Conservation (phyloP, 148 eudicot species). For the Selenicereus undatus region DNA sequence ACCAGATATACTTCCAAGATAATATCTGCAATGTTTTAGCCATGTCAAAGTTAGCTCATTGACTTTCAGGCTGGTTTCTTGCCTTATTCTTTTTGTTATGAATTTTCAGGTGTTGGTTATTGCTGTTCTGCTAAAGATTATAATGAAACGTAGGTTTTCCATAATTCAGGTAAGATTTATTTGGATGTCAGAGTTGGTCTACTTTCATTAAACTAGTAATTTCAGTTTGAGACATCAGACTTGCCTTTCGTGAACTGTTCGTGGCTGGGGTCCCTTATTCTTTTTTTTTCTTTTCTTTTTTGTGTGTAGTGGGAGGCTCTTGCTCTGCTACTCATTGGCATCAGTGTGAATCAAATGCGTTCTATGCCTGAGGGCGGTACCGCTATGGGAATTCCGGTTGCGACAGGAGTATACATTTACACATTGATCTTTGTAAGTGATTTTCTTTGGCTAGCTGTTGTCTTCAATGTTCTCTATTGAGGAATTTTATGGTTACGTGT, state of each 20-base stretch:
- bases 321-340: constrained; percentile 92
- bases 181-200: background rate
- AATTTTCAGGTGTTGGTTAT: constrained; percentile 87
- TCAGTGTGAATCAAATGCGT: constrained; percentile 83
- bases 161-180: constrained; percentile 71
- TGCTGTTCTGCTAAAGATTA: constrained; percentile 73
- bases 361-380: constrained; percentile 64
- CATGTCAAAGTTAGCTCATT: background rate
- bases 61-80: background rate
- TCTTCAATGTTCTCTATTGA: background rate
- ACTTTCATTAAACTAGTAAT: background rate
- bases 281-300: background rate
- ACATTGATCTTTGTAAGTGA: constrained; percentile 86
- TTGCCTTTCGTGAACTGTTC: background rate
- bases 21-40: background rate
- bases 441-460: constrained; percentile 3
- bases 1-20: background rate
- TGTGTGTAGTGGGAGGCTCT: constrained; percentile 93
- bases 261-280: background rate
- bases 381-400: constrained; percentile 74
- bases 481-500: background rate
- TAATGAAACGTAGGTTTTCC: constrained; percentile 91
- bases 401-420: constrained; percentile 75
- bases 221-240: background rate
- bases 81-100: constrained; percentile 8